phyloP scores from a whole-genome alignment of 305 asterid species.

The Solanum aculeatissimum region DNA sequence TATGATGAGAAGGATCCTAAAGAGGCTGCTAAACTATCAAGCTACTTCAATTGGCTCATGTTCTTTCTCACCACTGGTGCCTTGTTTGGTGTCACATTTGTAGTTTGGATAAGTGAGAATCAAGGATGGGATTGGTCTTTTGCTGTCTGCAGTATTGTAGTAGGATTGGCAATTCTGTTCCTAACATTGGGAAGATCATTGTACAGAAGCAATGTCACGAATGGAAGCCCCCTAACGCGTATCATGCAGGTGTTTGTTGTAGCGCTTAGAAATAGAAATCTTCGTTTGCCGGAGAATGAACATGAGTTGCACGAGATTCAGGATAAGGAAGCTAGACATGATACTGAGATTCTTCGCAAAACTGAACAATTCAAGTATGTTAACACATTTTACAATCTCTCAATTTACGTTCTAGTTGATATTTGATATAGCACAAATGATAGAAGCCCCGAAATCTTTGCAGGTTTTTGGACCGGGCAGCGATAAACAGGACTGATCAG shows the following conservation, averaged over 20 bases:
- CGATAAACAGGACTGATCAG: constrained; percentile 16
- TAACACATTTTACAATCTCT: not conserved
- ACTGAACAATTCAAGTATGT: constrained; percentile 57
- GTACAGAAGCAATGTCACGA: constrained; percentile 35
- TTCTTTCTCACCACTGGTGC: constrained; percentile 44
- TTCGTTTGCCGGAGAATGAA: constrained; percentile 23
- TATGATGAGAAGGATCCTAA: constrained; percentile 46
- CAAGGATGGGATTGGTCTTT: constrained; percentile 76
- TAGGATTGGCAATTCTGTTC: constrained; percentile 23
- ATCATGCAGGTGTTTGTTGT: constrained; percentile 49
- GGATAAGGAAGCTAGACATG: constrained; percentile 28
- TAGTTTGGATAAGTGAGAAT: constrained; percentile 59
- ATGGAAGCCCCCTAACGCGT: constrained; percentile 50
- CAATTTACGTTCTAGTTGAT: not conserved
- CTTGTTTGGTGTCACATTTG: constrained; percentile 45
- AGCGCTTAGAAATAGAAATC: constrained; percentile 40
- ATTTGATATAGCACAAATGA: not conserved
- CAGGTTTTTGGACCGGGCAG: constrained; percentile 57
- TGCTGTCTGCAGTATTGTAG: constrained; percentile 39
- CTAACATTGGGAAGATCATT: constrained; percentile 38
- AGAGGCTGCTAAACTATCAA: constrained; percentile 44
- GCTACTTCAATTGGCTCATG: constrained; percentile 61
- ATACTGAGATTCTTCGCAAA: constrained; percentile 38
- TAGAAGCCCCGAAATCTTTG: not conserved
- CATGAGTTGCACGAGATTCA: constrained; percentile 35